Base-by-base conservation (phyloP, 2,329 filamentous ascomycete genomes). In the Stagonosporopsis tanaceti region DNA sequence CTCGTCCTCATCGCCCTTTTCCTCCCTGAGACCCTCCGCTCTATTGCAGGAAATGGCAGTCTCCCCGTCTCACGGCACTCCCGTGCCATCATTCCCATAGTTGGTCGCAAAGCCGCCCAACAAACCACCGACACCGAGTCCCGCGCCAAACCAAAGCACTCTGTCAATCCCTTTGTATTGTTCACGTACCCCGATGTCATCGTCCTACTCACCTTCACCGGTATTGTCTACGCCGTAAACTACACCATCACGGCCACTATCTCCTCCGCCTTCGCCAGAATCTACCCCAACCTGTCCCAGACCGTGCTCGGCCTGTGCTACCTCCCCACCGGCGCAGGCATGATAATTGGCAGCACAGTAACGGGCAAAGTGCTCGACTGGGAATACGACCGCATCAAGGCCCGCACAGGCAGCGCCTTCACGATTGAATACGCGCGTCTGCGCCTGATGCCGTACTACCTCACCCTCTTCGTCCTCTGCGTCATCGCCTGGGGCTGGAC, bases 281-380 rank as follows among this genome's bases (percentile, higher is more conserved):
- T 70, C 17, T 70, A 72, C 34, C 68, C 65, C 0, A 7, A 61
- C 1, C 57, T 72, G 4, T 70, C 68, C 1, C 59, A 70, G 37
- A 68, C 68, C 4, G 66, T 63, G 1, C 58, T 70, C 1, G 70
- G 70, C 2, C 57, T 72, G 0, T 71, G 80, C 0, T 86, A 85
- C 56, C 79, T 87, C 2, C 81, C 83, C 22, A 85, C 85, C 24
- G 85, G 85, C 0, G 78, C 79, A 0, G 84, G 84, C 0, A 84
- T 81, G 17, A 84, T 86, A 61, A 65, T 84, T 2, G 84, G 83
- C 1, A 84, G 82, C 0, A 68, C 85, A 0, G 64, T 82, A 11
- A 83, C 80, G 0, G 84, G 85, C 17, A 84, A 79, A 46, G 74
- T 86, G 30, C 76, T 86, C 0, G 80, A 87, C 59, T 53, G 69